A percentile compares a stretch with the other conserved stretches of the same genome.
These are phyloP conservation scores for Arthrobotrys conoides DNA, from an alignment of 2,329 filamentous ascomycete genomes.

Conservation along the genomic window DNA sequence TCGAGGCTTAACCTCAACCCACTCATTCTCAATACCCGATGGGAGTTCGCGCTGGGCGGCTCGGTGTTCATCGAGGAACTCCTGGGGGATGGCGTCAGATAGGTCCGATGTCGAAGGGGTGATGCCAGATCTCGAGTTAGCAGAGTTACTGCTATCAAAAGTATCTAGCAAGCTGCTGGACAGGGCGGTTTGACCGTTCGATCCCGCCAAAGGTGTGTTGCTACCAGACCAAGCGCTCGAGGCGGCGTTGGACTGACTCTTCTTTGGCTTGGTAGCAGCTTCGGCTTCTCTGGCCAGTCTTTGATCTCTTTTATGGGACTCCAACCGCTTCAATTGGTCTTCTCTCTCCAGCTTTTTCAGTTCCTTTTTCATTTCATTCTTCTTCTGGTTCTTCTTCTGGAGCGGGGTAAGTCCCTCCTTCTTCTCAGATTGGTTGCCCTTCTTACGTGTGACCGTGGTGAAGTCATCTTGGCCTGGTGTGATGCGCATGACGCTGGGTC, in stretches of 20 bases:
- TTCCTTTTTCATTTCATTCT: constrained; percentile 58
- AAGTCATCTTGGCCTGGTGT: constrained; percentile 49
- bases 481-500: constrained; percentile 57
- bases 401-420: constrained; percentile 51
- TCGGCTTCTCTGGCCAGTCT: constrained; percentile 58
- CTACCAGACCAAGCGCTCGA: constrained; percentile 54
- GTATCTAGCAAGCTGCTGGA: constrained; percentile 43
- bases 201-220: constrained; percentile 49
- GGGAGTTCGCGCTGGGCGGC: constrained; percentile 47
- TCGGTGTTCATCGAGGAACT: constrained; percentile 43
- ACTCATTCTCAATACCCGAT: constrained; percentile 47
- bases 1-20: constrained; percentile 56
- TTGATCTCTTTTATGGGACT: constrained; percentile 53
- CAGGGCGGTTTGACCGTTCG: constrained; percentile 13
- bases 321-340: constrained; percentile 54
- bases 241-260: constrained; percentile 27
- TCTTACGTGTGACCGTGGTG: constrained; percentile 57
- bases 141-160: constrained; percentile 54
- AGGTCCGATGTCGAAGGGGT: constrained; percentile 58
- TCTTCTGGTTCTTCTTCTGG: constrained; percentile 60
- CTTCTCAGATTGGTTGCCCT: constrained; percentile 48
- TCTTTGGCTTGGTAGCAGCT: constrained; percentile 43
- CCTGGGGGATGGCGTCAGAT: constrained; percentile 48
- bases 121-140: constrained; percentile 44
- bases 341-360: constrained; percentile 54